A percentile compares a stretch with the other conserved stretches of the same genome.
Conservation (phyloP, 2,329 filamentous ascomycete genomes). For the Colletotrichum ledebouriae region DNA sequence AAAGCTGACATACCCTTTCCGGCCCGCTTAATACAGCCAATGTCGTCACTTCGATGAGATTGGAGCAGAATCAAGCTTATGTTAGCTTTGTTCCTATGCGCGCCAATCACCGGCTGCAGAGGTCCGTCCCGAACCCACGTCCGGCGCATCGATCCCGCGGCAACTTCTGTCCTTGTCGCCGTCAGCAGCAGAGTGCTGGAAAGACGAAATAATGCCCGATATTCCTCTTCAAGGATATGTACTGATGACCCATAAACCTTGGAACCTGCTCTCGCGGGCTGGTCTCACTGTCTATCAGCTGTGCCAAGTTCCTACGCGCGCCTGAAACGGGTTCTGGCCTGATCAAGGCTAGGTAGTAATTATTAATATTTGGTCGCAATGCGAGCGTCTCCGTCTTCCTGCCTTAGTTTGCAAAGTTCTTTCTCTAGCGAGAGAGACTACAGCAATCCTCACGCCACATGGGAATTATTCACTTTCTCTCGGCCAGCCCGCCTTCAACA, state of each 20-base stretch:
- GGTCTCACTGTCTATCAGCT: slow-evolving; percentile 6
- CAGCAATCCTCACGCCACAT: background rate
- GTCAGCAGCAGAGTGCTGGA: background rate
- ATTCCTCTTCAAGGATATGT: background rate
- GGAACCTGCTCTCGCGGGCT: background rate
- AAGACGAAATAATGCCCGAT: background rate
- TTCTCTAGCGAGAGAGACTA: background rate
- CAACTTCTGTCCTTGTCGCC: background rate
- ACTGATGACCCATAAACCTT: slow-evolving; percentile 2
- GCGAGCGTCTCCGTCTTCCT: slow-evolving; percentile 11
- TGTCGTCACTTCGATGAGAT: slow-evolving; percentile 26
- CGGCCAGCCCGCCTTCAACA: background rate
- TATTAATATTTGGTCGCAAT: slow-evolving; percentile 18
- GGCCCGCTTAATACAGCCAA: slow-evolving; percentile 8
- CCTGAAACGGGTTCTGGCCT: slow-evolving; percentile 37
- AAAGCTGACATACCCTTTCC: fast-evolving
- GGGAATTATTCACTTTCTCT: background rate
- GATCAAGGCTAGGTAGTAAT: slow-evolving; percentile 9
- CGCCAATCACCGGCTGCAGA: slow-evolving; percentile 26
- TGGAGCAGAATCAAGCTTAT: slow-evolving; percentile 31
- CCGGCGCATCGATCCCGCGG: background rate
- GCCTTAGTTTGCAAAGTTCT: slow-evolving; percentile 2
- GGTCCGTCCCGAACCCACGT: background rate
- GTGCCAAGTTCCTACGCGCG: slow-evolving; percentile 22
- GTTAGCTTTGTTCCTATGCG: slow-evolving; percentile 17